phyloP scores from a whole-genome alignment of 2,329 filamentous ascomycete species.

The Dothideomycetidae sp. region DNA sequence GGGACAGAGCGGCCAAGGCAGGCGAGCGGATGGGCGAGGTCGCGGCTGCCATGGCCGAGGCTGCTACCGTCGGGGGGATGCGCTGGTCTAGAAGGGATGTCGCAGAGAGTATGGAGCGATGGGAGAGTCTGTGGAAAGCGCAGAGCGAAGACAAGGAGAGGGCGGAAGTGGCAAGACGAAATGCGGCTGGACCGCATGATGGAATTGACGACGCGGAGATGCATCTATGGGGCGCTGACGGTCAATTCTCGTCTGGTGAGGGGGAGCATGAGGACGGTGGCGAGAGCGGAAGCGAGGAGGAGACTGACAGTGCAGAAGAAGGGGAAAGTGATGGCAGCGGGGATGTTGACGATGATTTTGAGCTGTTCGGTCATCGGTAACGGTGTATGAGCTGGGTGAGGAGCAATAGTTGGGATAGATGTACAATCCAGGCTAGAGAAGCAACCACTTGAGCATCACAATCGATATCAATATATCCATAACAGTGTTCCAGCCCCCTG shows the following conservation, averaged over 20 bases:
- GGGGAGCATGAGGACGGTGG: slow-evolving; percentile 1
- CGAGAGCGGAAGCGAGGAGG: slow-evolving; percentile 3
- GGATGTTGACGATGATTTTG: slow-evolving; percentile 8
- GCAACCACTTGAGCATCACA: too few species aligned
- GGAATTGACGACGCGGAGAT: slow-evolving; percentile 5
- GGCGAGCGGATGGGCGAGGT: slow-evolving; percentile 22
- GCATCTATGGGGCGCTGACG: slow-evolving; percentile 12
- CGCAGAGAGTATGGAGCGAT: slow-evolving; percentile 8
- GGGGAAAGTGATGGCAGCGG: slow-evolving; percentile 10
- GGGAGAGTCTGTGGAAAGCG: slow-evolving; percentile 5
- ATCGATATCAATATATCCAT: too few species aligned
- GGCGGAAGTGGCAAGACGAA: neutral
- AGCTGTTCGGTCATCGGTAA: slow-evolving; percentile 12
- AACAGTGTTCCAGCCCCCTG: too few species aligned
- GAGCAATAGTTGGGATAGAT: neutral
- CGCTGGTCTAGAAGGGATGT: slow-evolving; percentile 3
- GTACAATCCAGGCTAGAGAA: too few species aligned
- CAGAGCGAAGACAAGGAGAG: neutral
- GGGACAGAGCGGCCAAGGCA: slow-evolving; percentile 8
- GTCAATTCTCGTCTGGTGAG: slow-evolving; percentile 4
- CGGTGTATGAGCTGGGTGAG: neutral
- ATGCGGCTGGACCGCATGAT: neutral
- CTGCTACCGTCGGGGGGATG: slow-evolving; percentile 3
- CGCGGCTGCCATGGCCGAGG: slow-evolving; percentile 22
- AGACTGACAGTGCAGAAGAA: slow-evolving; percentile 5